Base-by-base conservation (phyloP, 192 early-diverging fungal species). In the Rhizophlyctis rosea region DNA sequence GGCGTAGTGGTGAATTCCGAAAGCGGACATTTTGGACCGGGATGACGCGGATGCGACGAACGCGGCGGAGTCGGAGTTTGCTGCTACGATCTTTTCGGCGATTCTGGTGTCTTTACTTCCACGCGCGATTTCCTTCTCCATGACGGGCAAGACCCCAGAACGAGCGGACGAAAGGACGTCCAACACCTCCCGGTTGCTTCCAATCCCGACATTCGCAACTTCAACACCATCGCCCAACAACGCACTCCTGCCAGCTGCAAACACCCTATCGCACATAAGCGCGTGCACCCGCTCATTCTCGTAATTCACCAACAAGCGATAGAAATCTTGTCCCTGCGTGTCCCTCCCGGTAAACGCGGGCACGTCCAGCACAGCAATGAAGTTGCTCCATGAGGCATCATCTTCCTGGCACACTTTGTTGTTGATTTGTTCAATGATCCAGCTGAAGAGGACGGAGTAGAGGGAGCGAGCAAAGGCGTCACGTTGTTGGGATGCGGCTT, bases 381-480 rank as follows among this genome's bases (percentile, higher is more conserved):
- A 95, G 70, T 94, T 91, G 52, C 81, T 78, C 88, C 87, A 64
- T 24, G 63, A 62, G 24, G 60, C 34, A 24, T 72, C 65, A 32
- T 90, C 85, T 18, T 76, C 72, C 44, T 83, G 81, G 67, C 91
- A 94, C 16, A 95, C 75, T 34, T 85, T 86, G 47, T 81, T 79
- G 79, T 98, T 98, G 54, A 95, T 88, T 50, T 88, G 86, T 69
- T 96, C 94, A 5, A 95, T 80, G 28, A 98, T 70, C 83, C 91
- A 97, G 48, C 65, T 65, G 35, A 72, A 91, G 23, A 90, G 65
- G 0, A 93, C 81, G 25, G 84, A 83, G 71, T 96, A 98, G 18
- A 98, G 81, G 4, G 87, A 68, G 34, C 84, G 81, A 2, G 92
- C 89, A 4, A 98, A 74, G 16, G 79, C 69, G 67, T 98, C 94